Base-by-base conservation (phyloP, 257 asterid species). In the Solanum rostratum region DNA sequence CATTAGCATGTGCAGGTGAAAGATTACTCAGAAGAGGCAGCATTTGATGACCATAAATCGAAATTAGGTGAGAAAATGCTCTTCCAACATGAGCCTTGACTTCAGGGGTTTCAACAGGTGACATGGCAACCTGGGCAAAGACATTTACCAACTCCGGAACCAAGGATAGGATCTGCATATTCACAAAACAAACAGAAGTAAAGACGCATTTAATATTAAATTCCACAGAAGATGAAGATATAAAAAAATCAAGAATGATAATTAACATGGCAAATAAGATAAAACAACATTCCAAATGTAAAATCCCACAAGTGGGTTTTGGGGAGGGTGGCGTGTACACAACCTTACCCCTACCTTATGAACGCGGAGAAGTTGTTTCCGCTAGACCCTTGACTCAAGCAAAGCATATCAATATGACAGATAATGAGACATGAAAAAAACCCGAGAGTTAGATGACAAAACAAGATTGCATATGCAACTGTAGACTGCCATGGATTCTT, bases 381-480 rank as follows among this genome's bases (percentile, higher is more conserved):
- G 12, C 27, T 63, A 62, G n/a, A 63, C 43, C 16, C 57, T 15
- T 20, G 2, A 18, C 9, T 52, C 57, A 52, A 52, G 57, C 16
- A 52, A 52, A 52, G 57, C 20, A 52, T 15, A 80, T 54, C 41
- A 85, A 81, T 43, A 16, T 37, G 39, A 53, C 24, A 70, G 83
- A 59, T 43, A 41, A 74, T 18, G 30, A 63, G 83, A 81, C 54
- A 88, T 66, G n/a, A 11, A 59, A 54, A 84, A 80, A 85, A 97
- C 99, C 97, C 91, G 96, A 78, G 99, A 79, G 90, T 95, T 94
- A 14, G 98, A 94, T 82, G 97, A 94, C 88, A 97, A 87, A 86
- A 97, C 97, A 81, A 97, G 93, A 88, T 89, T 86, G 85, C 95
- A 92, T 85, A 97, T 91, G 91, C 99, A 97, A 88, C 95, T 93